phyloP scores from a whole-genome alignment of 116 monocot species.

The Papilionanthe hybrid region DNA sequence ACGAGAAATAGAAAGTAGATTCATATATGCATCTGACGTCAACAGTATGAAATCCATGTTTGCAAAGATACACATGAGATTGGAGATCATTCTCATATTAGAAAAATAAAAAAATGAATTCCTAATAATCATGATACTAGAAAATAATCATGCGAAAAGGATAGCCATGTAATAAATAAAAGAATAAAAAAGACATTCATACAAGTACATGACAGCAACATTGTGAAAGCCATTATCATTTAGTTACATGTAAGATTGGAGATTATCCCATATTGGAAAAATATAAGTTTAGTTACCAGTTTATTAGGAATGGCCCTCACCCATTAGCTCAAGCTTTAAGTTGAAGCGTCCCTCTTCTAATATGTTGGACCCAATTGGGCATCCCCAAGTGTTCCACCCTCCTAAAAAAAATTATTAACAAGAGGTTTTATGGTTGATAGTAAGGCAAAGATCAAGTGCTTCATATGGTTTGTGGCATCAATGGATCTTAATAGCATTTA shows the following conservation, averaged over 20 bases:
- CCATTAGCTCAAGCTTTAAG: neutral
- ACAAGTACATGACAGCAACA: neutral
- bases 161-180: neutral
- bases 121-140: no score
- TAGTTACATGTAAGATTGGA: neutral
- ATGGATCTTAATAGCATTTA: neutral
- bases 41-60: no score
- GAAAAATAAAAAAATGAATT: no score
- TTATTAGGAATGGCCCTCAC: neutral
- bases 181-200: neutral
- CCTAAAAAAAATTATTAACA: neutral
- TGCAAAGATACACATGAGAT: no score
- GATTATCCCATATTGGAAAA: no score
- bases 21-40: no score
- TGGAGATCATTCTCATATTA: no score
- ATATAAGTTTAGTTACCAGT: neutral
- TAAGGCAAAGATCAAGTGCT: neutral
- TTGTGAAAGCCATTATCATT: neutral
- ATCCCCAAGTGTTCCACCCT: neutral
- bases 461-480: neutral
- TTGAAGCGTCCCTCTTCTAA: neutral
- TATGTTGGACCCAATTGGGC: neutral
- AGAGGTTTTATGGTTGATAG: neutral
- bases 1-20: no score
- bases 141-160: no score